Evolutionary conservation across 345 rosid genomes (phyloP), one percentile per base, ranked within the genome.

Genomic region (Litchi chinensis): DNA sequence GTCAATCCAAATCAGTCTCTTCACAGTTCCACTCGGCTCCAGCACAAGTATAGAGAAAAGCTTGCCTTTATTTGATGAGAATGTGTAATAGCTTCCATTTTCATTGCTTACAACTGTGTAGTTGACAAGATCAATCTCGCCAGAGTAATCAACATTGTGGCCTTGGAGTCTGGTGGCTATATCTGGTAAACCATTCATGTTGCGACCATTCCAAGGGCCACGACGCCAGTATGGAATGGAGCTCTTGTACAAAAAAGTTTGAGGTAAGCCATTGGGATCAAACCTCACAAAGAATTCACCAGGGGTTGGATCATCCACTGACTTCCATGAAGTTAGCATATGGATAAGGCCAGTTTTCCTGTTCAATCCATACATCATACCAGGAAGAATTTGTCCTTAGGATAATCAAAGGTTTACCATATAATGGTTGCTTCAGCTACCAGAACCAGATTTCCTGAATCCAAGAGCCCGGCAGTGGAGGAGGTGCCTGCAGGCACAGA

Each of bases 401-500:
- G 89, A 24, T 75, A 22, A 76, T 84, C 85, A 65, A 86, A 86
- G 70, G 84, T 86, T 68, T 86, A 84, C 84, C 87, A 87, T 10
- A 76, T 2, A 21, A 75, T n/a, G 8, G 16, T 43, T 15, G 62
- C 52, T 19, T n/a, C 21, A 22, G 68, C 66, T 3, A 37, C 26
- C 37, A 83, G 54, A 6, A 83, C 50, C 2, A 83, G 67, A 73
- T 83, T 86, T 24, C 88, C 86, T 28, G 82, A 44, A 63, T 83
- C 88, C 41, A 70, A 76, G 4, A 86, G 81, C 79, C 26, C 84
- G 43, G 80, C 84, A 2, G 3, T 19, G 32, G 32, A 28, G 10
- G 16, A 40, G 44, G 2, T 22, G 19, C 44, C 5, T 0, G 13
- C 22, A 21, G 70, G 69, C 41, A 10, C 15, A 0, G 75, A 60